Evolutionary conservation across 768 basidiomycete genomes (phyloP).

Genomic region (Leccinellum rugosiceps): DNA sequence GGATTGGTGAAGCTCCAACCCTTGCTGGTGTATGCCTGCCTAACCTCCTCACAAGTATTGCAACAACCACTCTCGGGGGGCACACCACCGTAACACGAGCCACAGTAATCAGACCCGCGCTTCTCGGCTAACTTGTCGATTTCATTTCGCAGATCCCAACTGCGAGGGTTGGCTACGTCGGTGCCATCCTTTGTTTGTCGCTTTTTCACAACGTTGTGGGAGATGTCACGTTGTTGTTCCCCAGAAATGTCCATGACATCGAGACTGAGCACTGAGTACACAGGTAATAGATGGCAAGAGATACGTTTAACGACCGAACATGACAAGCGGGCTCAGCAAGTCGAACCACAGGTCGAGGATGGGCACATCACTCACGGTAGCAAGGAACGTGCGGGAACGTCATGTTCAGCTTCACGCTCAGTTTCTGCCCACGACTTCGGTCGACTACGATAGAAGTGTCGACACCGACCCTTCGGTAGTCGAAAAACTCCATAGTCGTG

Average conservation of each 20-base stretch:
- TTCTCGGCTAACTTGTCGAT: slow-evolving; percentile 72
- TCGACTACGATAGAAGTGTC: slow-evolving; percentile 95
- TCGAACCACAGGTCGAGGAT: neutral
- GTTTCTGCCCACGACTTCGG: slow-evolving; percentile 89
- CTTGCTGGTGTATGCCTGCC: slow-evolving; percentile 81
- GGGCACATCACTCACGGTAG: slow-evolving; percentile 65
- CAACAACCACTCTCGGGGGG: slow-evolving; percentile 82
- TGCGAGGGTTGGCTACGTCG: slow-evolving; percentile 52
- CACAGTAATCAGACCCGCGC: slow-evolving; percentile 72
- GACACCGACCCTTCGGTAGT: slow-evolving; percentile 82
- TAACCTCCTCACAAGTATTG: slow-evolving; percentile 93
- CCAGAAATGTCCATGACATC: slow-evolving; percentile 99
- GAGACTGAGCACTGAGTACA: slow-evolving; percentile 75
- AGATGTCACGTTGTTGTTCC: slow-evolving; percentile 86
- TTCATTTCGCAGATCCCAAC: slow-evolving; percentile 77
- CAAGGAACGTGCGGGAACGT: slow-evolving; percentile 97
- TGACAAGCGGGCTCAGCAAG: neutral
- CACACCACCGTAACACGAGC: slow-evolving; percentile 91
- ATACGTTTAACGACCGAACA: neutral
- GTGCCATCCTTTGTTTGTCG: slow-evolving; percentile 62
- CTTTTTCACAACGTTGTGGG: slow-evolving; percentile 85
- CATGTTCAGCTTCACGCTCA: slow-evolving; percentile 87
- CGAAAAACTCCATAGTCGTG: slow-evolving; percentile 91
- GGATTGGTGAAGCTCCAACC: slow-evolving; percentile 97
- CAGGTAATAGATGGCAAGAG: neutral